These are phyloP conservation scores for Pyrenophora graminea DNA, from an alignment of 2,329 filamentous ascomycete species.

Conservation along the genomic window DNA sequence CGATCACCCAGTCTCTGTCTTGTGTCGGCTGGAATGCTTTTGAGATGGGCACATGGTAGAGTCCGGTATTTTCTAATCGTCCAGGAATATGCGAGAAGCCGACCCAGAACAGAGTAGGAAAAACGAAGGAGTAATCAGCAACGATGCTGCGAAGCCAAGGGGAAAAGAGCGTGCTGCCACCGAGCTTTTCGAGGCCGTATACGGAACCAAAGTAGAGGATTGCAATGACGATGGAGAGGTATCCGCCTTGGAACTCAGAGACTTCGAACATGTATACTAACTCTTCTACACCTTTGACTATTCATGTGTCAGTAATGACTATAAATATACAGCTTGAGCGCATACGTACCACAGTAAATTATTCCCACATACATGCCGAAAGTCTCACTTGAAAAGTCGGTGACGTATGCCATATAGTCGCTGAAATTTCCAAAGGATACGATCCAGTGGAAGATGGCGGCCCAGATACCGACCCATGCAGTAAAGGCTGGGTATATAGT, in stretches of 20 bases:
- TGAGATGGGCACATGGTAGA: conserved; percentile 50
- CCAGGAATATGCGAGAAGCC: conserved; percentile 59
- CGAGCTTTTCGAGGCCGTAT: conserved; percentile 56
- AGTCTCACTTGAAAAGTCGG: conserved; percentile 59
- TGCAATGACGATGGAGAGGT: conserved; percentile 56
- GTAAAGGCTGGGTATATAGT: conserved; percentile 59
- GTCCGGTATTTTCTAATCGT: conserved; percentile 47
- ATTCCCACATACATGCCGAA: conserved; percentile 62
- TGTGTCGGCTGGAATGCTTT: conserved; percentile 55
- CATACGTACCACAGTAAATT: conserved; percentile 56
- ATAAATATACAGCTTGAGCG: background rate
- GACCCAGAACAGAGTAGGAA: conserved; percentile 59
- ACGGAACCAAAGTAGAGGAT: conserved; percentile 59
- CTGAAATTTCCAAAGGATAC: conserved; percentile 58
- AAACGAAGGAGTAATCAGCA: conserved; percentile 56
- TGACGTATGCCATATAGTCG: conserved; percentile 64
- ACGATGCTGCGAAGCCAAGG: conserved; percentile 53
- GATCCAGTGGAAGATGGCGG: conserved; percentile 62
- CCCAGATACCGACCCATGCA: conserved; percentile 62
- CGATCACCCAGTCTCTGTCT: conserved; percentile 54
- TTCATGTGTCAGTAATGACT: background rate
- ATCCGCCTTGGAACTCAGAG: conserved; percentile 51
- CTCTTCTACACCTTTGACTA: conserved; percentile 62
- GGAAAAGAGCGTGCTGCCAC: conserved; percentile 51
- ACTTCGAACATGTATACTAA: conserved; percentile 56